Evolutionary conservation across 1,284 basidiomycete genomes (phyloP).

Genomic region (Ustanciosporium gigantosporum): DNA sequence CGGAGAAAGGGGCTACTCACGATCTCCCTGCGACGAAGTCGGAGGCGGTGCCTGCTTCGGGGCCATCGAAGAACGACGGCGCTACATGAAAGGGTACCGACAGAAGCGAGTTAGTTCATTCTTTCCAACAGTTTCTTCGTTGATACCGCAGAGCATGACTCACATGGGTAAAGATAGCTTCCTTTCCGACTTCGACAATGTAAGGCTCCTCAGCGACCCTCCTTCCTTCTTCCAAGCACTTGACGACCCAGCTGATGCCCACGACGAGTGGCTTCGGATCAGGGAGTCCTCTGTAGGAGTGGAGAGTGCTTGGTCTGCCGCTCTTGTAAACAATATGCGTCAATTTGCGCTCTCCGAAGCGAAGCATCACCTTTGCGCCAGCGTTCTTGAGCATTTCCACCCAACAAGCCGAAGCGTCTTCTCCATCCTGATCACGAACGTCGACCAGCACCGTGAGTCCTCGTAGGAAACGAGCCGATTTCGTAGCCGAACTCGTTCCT

Average conservation of each 20-base stretch:
- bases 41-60: slow-evolving; percentile 26
- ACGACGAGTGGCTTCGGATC: slow-evolving; percentile 48
- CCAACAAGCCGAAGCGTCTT: slow-evolving; percentile 47
- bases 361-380: slow-evolving; percentile 46
- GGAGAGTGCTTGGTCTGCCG: slow-evolving; percentile 46
- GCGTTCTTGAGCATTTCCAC: slow-evolving; percentile 43
- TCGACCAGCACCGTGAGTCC: slow-evolving; percentile 51
- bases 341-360: slow-evolving; percentile 32
- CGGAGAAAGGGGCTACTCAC: slow-evolving; percentile 45
- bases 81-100: slow-evolving; percentile 8
- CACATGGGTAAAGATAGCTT: slow-evolving; percentile 49
- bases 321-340: slow-evolving; percentile 55
- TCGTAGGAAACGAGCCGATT: slow-evolving; percentile 27
- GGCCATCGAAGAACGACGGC: slow-evolving; percentile 35
- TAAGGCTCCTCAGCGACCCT: slow-evolving; percentile 46
- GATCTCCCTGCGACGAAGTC: slow-evolving; percentile 31
- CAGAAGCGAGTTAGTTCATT: too few relatives aligned
- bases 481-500: background rate
- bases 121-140: too few relatives aligned
- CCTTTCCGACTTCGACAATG: slow-evolving; percentile 52
- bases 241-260: slow-evolving; percentile 47
- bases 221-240: slow-evolving; percentile 37
- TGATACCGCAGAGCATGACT: slow-evolving; percentile 10
- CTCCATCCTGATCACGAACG: slow-evolving; percentile 49
- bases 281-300: slow-evolving; percentile 32